A percentile compares a stretch with the other conserved stretches of the same genome.
phyloP scores from a whole-genome alignment of 176 grass and related monocot genomes.

The Coix lacrymajobi region DNA sequence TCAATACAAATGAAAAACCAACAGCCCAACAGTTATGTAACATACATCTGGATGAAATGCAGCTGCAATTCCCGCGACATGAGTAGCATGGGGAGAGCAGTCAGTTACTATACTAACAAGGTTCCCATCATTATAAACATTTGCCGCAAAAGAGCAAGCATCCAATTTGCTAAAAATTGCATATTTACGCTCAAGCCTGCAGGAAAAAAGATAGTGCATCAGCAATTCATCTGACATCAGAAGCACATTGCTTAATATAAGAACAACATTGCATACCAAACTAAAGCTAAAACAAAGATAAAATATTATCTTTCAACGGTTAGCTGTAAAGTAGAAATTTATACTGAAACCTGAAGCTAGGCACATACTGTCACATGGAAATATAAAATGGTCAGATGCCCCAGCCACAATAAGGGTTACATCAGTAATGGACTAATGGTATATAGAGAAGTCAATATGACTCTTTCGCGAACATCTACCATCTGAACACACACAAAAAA shows the following conservation, averaged over 20 bases:
- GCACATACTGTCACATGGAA: not conserved
- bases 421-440: not conserved
- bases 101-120: conserved; percentile 97
- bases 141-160: conserved; percentile 93
- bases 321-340: not conserved
- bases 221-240: conserved; percentile 1
- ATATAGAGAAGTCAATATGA: not conserved
- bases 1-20: conserved; percentile 20
- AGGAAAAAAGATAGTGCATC: conserved; percentile 14
- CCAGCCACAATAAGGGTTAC: conserved; percentile 1
- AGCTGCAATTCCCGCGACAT: conserved; percentile 97
- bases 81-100: conserved; percentile 92
- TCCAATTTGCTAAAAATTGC: conserved; percentile 97
- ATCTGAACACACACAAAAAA: no score
- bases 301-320: not conserved
- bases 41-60: conserved; percentile 89
- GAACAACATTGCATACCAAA: not conserved
- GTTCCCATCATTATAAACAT: conserved; percentile 94
- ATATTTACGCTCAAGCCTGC: conserved; percentile 82
- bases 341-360: not conserved
- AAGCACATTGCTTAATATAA: not conserved
- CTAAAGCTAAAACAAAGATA: not conserved
- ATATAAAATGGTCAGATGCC: not conserved
- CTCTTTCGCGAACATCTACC: no score
- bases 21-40: conserved; percentile 15